Evolutionary conservation across 2,329 filamentous ascomycete genomes (phyloP).

Genomic region (Ceratocystiopsis minuta): DNA sequence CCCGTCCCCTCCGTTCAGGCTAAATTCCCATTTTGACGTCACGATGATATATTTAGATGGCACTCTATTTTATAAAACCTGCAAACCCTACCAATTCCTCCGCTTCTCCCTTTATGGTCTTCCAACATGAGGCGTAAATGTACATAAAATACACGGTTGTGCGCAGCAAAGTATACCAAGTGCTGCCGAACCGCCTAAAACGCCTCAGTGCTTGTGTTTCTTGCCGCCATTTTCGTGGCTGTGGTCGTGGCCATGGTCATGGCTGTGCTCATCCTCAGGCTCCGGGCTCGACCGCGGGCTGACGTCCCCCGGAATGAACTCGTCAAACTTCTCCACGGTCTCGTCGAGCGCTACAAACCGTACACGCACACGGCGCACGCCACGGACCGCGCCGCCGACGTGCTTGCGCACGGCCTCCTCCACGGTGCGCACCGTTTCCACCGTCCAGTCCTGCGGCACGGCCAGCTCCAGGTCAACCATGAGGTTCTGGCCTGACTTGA

Average conservation of each 20-base stretch:
- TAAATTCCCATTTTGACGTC: no score
- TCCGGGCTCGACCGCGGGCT: slow-evolving; percentile 39
- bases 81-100: no score
- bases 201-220: slow-evolving; percentile 3
- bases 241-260: slow-evolving; percentile 20
- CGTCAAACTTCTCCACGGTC: slow-evolving; percentile 43
- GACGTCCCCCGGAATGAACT: slow-evolving; percentile 54
- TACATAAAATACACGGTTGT: no score
- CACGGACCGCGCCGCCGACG: slow-evolving; percentile 61
- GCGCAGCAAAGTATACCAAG: no score
- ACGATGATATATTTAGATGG: no score
- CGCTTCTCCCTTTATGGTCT: no score
- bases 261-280: slow-evolving; percentile 31
- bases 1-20: no score
- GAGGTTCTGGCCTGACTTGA: slow-evolving; percentile 95
- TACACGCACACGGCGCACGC: slow-evolving; percentile 66
- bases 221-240: slow-evolving; percentile 10
- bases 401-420: slow-evolving; percentile 57
- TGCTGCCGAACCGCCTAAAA: no score
- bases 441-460: slow-evolving; percentile 58
- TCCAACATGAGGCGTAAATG: no score
- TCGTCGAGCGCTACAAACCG: slow-evolving; percentile 61
- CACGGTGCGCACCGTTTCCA: slow-evolving; percentile 49
- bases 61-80: no score
- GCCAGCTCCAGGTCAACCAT: slow-evolving; percentile 77